A percentile compares a stretch with the other conserved stretches of the same genome.
These are phyloP conservation scores for Eragrostis curvula DNA, from an alignment of 176 grass and related monocot genomes.

Conservation along the genomic window DNA sequence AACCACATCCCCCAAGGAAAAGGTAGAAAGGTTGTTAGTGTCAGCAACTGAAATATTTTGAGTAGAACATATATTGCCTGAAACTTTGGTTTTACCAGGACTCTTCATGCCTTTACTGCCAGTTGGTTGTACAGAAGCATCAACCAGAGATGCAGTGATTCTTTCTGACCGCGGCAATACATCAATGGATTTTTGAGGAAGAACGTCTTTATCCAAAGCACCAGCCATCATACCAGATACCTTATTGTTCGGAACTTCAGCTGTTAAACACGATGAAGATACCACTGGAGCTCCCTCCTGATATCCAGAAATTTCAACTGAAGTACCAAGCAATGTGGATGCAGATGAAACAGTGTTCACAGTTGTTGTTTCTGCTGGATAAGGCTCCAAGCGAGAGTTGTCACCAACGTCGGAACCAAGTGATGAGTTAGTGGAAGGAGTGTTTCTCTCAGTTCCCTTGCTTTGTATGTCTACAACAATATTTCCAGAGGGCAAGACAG, in stretches of 20 bases:
- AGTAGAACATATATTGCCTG: conserved; percentile 30
- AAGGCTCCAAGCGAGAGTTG: conserved; percentile 53
- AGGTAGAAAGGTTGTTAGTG: conserved; percentile 35
- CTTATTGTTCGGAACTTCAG: conserved; percentile 47
- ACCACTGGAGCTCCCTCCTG: conserved; percentile 57
- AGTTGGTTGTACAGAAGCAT: conserved; percentile 46
- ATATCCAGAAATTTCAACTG: conserved; percentile 47
- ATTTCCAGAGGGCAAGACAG: conserved; percentile 42
- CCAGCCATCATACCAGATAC: conserved; percentile 38
- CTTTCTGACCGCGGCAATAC: conserved; percentile 38
- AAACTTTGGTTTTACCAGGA: conserved; percentile 47
- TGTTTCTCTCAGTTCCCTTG: conserved; percentile 45
- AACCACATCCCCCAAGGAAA: conserved; percentile 33
- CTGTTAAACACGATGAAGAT: conserved; percentile 58
- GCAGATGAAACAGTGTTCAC: conserved; percentile 53
- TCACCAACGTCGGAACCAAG: conserved; percentile 69
- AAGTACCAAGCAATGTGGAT: conserved; percentile 52
- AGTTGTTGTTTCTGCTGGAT: conserved; percentile 46
- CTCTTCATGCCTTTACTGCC: conserved; percentile 21
- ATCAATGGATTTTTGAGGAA: conserved; percentile 49
- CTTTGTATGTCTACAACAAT: conserved; percentile 44
- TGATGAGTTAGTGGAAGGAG: conserved; percentile 65
- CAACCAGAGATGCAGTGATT: conserved; percentile 24
- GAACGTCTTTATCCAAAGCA: conserved; percentile 36
- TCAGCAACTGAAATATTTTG: conserved; percentile 37